These are phyloP conservation scores for Puccinia triticina DNA, from an alignment of 1,284 basidiomycete genomes.

Conservation along the genomic window DNA sequence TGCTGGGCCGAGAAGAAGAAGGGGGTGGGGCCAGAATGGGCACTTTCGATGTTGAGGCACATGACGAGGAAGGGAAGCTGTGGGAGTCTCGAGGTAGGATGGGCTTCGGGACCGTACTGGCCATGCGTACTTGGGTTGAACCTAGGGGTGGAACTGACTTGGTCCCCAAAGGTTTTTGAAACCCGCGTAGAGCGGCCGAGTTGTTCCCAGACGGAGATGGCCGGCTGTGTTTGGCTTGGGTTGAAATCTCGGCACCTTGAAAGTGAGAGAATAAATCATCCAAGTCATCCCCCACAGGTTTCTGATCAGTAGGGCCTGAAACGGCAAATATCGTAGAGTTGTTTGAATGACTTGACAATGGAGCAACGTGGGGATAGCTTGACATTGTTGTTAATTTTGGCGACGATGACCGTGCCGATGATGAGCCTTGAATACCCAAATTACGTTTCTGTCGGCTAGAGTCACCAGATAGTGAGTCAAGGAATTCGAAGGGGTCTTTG, in stretches of 20 bases:
- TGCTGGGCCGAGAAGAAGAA: not conserved
- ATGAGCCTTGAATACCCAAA: not conserved
- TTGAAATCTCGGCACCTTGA: not conserved
- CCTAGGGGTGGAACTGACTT: not conserved
- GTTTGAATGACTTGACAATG: not conserved
- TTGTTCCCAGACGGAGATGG: not conserved
- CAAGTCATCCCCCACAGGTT: constrained; percentile 7
- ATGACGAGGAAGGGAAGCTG: not conserved
- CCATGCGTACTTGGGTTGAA: constrained; percentile 26
- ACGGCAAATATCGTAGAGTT: not conserved
- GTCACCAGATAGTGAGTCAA: constrained; percentile 15
- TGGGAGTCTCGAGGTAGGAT: not conserved
- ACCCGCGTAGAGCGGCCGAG: not conserved
- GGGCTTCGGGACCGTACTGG: not conserved
- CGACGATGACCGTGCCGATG: not conserved
- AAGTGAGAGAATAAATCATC: constrained; percentile 46
- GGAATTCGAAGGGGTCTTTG: constrained; percentile 36
- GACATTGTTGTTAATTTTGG: not conserved
- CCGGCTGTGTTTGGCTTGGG: not conserved
- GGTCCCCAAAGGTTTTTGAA: constrained; percentile 14
- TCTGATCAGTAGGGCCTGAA: not conserved
- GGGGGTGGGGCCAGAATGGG: constrained; percentile 25
- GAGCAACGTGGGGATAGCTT: not conserved
- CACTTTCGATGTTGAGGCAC: not conserved
- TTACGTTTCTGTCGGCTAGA: not conserved